These are phyloP conservation scores for Neofusicoccum umdonicola DNA, from an alignment of 2,329 filamentous ascomycete species.

Conservation along the genomic window DNA sequence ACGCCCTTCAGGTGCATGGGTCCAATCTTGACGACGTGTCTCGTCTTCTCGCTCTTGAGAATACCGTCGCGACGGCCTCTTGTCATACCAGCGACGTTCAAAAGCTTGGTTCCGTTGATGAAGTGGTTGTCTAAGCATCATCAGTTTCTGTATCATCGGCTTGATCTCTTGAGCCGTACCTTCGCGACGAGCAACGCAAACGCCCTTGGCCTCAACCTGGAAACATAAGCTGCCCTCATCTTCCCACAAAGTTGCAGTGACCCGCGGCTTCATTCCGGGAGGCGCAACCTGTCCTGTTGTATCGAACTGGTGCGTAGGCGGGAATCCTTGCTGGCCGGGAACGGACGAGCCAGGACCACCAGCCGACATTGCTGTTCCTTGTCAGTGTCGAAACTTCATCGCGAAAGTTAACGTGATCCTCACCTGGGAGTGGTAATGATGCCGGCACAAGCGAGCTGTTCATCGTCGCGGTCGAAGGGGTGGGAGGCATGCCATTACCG, in stretches of 20 bases:
- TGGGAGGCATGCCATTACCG: slow-evolving; percentile 74
- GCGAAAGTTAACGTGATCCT: slow-evolving; percentile 22
- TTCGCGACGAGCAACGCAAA: slow-evolving; percentile 92
- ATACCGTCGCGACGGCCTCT: slow-evolving; percentile 93
- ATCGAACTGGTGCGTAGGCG: slow-evolving; percentile 63
- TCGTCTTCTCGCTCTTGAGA: slow-evolving; percentile 93
- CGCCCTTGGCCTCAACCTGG: slow-evolving; percentile 92
- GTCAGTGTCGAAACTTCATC: neutral
- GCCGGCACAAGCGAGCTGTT: slow-evolving; percentile 64
- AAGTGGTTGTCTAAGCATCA: slow-evolving; percentile 79
- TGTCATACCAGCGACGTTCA: slow-evolving; percentile 98
- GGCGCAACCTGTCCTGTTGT: slow-evolving; percentile 90
- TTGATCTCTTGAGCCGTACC: slow-evolving; percentile 53
- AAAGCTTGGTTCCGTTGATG: slow-evolving; percentile 96
- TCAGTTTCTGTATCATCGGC: slow-evolving; percentile 8
- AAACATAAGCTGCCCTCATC: slow-evolving; percentile 97
- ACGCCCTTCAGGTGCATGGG: slow-evolving; percentile 99
- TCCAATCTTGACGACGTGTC: slow-evolving; percentile 97
- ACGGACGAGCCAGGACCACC: slow-evolving; percentile 22
- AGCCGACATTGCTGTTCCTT: slow-evolving; percentile 20
- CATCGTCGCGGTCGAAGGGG: slow-evolving; percentile 71
- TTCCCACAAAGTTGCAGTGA: slow-evolving; percentile 96
- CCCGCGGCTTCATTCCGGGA: slow-evolving; percentile 90
- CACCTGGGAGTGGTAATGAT: slow-evolving; percentile 62
- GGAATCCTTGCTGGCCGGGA: slow-evolving; percentile 39